These are phyloP conservation scores for Trichoderma endophyticum DNA, from an alignment of 2,329 filamentous ascomycete species.

Conservation along the genomic window DNA sequence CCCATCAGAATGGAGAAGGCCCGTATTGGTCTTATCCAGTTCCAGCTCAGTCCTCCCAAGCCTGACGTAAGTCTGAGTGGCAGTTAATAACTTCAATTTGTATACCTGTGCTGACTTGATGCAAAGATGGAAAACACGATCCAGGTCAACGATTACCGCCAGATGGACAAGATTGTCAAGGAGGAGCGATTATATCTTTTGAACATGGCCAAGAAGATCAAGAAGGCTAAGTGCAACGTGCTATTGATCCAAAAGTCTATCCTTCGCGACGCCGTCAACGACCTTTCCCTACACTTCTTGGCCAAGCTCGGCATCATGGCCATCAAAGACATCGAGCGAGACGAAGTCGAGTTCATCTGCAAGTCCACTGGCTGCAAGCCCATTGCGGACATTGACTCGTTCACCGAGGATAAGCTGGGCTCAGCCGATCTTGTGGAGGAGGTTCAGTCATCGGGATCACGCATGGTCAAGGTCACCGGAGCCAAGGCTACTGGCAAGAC, in stretches of 20 bases:
- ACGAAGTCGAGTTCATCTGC: constrained; percentile 99
- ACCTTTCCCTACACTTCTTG: constrained; percentile 94
- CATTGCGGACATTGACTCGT: constrained; percentile 96
- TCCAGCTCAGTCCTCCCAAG: constrained; percentile 97
- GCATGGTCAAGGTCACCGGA: constrained; percentile 92
- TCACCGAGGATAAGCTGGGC: constrained; percentile 97
- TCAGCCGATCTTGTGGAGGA: constrained; percentile 93
- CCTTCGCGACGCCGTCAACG: constrained; percentile 94
- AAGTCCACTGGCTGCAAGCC: constrained; percentile 99
- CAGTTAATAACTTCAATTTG: not conserved
- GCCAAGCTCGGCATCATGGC: constrained; percentile 94
- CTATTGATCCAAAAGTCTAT: constrained; percentile 98
- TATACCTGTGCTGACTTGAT: constrained; percentile 24
- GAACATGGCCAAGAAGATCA: constrained; percentile 99
- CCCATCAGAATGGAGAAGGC: constrained; percentile 96
- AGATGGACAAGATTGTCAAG: constrained; percentile 99
- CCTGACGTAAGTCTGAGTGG: constrained; percentile 67
- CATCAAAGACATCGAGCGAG: constrained; percentile 96
- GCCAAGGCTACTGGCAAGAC: constrained; percentile 83
- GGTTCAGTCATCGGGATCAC: constrained; percentile 78
- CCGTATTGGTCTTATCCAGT: constrained; percentile 93
- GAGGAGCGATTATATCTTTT: constrained; percentile 97
- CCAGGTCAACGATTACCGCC: constrained; percentile 97
- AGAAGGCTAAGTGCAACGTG: constrained; percentile 99
- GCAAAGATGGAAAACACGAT: constrained; percentile 97